Evolutionary conservation across 179 eudicot genomes (phyloP), one percentile per base, ranked within the genome.

Genomic region (Amaranthus tricolor): DNA sequence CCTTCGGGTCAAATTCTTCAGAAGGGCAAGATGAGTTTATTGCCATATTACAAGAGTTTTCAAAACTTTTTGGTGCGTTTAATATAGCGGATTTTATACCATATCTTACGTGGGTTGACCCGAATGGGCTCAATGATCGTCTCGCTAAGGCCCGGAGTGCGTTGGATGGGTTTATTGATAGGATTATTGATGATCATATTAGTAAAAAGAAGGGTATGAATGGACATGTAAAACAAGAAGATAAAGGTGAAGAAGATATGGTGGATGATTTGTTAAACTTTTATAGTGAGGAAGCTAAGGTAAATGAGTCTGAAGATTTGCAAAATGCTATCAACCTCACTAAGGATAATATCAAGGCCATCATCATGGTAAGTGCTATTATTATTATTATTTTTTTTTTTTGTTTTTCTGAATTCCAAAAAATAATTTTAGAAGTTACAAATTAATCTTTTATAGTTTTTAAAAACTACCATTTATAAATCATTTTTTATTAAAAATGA

Each of bases 251-350:
- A 10, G 84, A 80, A 0, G 98, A 94, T 53, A 94, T 94, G 98
- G 98, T 94, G 49, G 97, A 92, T 75, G 97, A 94, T 31, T 68
- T 94, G 62, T 62, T 94, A 20, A 96, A 83, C 6, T 94, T 94
- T 70, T 89, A 89, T 57, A 86, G 91, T 60, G 90, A 83, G 2
- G 89, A 88, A 57, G 78, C 82, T 0, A 90, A 85, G 72, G 89
- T 86, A n/a, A 77, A 50, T 0, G 96, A 90, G 68, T 77, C 87
- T 0, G 96, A 88, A 9, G 97, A 94, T 82, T 67, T 90, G 53
- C 97, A 90, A 31, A 89, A 80, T 68, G 78, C 94, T 1, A 82
- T 94, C 74, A 84, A 66, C 17, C 90, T 94, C 61, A 94, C 96
- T 0, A 85, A 90, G 77, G 89, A 92, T 70, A 90, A 94, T 50